These are phyloP conservation scores for Lactarius pseudohatsudake DNA, from an alignment of 768 basidiomycete species.

Conservation along the genomic window DNA sequence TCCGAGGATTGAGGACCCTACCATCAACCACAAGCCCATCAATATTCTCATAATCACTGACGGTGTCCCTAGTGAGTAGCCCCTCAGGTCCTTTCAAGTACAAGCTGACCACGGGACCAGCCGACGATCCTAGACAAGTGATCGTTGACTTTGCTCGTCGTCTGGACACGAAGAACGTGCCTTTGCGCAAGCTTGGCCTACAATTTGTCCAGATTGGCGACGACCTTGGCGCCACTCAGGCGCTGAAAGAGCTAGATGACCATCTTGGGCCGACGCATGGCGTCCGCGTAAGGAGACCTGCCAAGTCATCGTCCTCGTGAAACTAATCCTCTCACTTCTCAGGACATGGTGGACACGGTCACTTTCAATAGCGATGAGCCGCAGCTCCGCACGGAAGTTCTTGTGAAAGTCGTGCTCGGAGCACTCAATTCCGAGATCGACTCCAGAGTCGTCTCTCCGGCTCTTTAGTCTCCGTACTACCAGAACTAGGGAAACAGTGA, in stretches of 20 bases:
- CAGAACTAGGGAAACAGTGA: background rate
- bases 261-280: constrained; percentile 17
- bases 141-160: constrained; percentile 30
- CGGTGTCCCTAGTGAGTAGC: constrained; percentile 40
- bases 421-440: constrained; percentile 17
- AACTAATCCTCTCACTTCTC: background rate
- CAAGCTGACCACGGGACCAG: constrained; percentile 12
- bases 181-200: constrained; percentile 37
- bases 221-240: constrained; percentile 34
- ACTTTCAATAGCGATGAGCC: constrained; percentile 22
- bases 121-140: constrained; percentile 30
- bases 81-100: constrained; percentile 7
- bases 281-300: constrained; percentile 20
- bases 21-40: constrained; percentile 39
- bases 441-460: background rate
- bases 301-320: too few relatives aligned
- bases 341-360: constrained; percentile 29
- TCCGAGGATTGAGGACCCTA: constrained; percentile 35
- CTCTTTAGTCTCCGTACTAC: background rate
- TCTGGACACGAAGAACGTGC: constrained; percentile 37
- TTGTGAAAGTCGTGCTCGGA: constrained; percentile 24
- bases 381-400: constrained; percentile 15
- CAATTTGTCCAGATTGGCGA: constrained; percentile 46
- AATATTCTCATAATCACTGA: constrained; percentile 41
- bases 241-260: constrained; percentile 33